Conservation (phyloP, 768 basidiomycete genomes). For the Phaffia tasmanica region DNA sequence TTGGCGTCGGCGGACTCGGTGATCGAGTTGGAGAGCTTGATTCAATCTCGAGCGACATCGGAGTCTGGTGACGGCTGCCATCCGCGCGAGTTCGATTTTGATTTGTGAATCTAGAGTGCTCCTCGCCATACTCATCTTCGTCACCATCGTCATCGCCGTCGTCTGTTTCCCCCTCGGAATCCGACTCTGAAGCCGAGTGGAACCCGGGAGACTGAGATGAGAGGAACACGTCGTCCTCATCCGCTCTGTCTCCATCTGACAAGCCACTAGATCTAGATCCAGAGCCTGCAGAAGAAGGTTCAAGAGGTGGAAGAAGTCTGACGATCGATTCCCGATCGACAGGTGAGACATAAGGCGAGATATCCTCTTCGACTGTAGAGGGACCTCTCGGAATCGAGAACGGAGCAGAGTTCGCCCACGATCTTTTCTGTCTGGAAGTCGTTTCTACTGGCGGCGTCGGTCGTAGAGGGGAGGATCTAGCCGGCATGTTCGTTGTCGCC, state of each 20-base stretch:
- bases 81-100: constrained; percentile 19
- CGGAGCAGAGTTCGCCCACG: too few species aligned
- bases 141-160: constrained; percentile 22
- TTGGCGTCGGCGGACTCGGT: constrained; percentile 43
- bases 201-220: too few species aligned
- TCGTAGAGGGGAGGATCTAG: not conserved
- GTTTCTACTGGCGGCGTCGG: not conserved
- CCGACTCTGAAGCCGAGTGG: not conserved
- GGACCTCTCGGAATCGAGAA: too few species aligned
- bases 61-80: constrained; percentile 24
- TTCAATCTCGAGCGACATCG: not conserved
- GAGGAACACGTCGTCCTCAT: not conserved
- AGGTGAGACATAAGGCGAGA: constrained; percentile 20
- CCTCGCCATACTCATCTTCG: constrained; percentile 20
- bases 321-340: constrained; percentile 14
- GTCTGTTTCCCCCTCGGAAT: constrained; percentile 17
- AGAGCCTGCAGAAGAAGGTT: constrained; percentile 1
- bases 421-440: too few species aligned
- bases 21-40: constrained; percentile 21
- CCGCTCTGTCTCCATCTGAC: constrained; percentile 11
- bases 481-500: constrained; percentile 17
- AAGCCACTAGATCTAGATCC: not conserved
- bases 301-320: constrained; percentile 7
- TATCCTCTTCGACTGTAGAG: not conserved
- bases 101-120: constrained; percentile 15